These are phyloP conservation scores for Pezicula neosporulosa DNA, from an alignment of 2,329 filamentous ascomycete genomes.

Conservation along the genomic window DNA sequence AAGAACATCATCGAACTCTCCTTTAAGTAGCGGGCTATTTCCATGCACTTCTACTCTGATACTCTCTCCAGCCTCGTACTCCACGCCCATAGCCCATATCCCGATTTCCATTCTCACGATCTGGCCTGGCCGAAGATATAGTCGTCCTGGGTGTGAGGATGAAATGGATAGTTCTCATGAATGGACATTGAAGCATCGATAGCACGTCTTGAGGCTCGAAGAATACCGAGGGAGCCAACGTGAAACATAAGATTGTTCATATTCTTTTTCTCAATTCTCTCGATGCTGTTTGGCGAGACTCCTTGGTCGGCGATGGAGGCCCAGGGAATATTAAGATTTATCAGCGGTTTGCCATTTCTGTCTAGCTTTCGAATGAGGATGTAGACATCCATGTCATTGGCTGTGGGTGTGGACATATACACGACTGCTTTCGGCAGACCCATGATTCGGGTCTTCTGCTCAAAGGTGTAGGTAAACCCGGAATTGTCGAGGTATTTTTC, in stretches of 20 bases:
- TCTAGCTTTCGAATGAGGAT: constrained; percentile 42
- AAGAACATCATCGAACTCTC: too few species aligned
- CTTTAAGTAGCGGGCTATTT: not conserved
- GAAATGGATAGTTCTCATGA: constrained; percentile 3
- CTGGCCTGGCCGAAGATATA: constrained; percentile 7
- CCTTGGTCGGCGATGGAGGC: not conserved
- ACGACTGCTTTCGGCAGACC: constrained; percentile 43
- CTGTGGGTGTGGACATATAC: constrained; percentile 38
- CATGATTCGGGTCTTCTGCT: constrained; percentile 34
- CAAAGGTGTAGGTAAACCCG: constrained; percentile 36
- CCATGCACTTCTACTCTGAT: not conserved
- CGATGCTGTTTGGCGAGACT: not conserved
- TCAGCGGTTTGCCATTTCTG: constrained; percentile 36
- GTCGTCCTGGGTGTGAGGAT: constrained; percentile 8
- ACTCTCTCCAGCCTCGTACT: constrained; percentile 12
- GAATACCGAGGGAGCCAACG: constrained; percentile 8
- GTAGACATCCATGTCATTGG: constrained; percentile 42
- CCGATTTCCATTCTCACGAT: constrained; percentile 11
- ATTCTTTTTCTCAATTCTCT: constrained; percentile 1
- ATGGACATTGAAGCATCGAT: constrained; percentile 2
- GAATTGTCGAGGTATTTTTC: constrained; percentile 23
- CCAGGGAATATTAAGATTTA: constrained; percentile 39
- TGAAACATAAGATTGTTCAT: constrained; percentile 1
- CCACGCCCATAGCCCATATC: constrained; percentile 13
- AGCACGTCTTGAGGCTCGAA: constrained; percentile 9